Conservation (phyloP, 768 basidiomycete genomes). For the Lactarius sp. region DNA sequence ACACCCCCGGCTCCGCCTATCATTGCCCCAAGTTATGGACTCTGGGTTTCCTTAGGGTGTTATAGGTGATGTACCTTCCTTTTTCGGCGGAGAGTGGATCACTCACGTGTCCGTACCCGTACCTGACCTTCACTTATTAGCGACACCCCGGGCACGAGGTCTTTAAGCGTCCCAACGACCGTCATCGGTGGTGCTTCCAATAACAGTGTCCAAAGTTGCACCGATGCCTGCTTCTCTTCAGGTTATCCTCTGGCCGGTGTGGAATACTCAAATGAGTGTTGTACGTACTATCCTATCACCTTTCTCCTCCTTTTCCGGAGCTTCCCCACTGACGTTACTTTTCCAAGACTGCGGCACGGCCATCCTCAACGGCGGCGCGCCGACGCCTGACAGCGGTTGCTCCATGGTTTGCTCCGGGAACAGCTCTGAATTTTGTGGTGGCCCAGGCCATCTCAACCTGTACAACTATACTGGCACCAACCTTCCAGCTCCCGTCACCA, state of each 20-base stretch:
- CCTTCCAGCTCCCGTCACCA: conserved; percentile 30
- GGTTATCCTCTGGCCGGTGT: conserved; percentile 40
- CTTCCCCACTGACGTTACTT: neutral
- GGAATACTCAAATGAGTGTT: conserved; percentile 50
- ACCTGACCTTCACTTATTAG: conserved; percentile 25
- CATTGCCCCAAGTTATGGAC: conserved; percentile 50
- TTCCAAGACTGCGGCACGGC: conserved; percentile 46
- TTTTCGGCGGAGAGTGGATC: conserved; percentile 6
- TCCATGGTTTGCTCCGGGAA: conserved; percentile 64
- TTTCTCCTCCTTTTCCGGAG: neutral
- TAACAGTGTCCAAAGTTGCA: conserved; percentile 54
- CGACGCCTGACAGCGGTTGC: conserved; percentile 49
- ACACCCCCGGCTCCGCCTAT: conserved; percentile 51
- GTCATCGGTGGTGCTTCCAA: conserved; percentile 37
- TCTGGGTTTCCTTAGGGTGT: conserved; percentile 72
- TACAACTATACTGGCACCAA: conserved; percentile 61
- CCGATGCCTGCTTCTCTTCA: conserved; percentile 53
- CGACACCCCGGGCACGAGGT: conserved; percentile 34
- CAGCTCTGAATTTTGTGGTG: conserved; percentile 64
- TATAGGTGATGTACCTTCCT: conserved; percentile 45
- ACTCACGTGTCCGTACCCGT: neutral
- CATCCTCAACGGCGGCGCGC: conserved; percentile 45
- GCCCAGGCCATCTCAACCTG: conserved; percentile 58
- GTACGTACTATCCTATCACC: conserved; percentile 30
- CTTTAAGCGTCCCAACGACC: conserved; percentile 31